Evolutionary conservation across 2,329 filamentous ascomycete genomes (phyloP).

Genomic region (Dendryphion nanum): DNA sequence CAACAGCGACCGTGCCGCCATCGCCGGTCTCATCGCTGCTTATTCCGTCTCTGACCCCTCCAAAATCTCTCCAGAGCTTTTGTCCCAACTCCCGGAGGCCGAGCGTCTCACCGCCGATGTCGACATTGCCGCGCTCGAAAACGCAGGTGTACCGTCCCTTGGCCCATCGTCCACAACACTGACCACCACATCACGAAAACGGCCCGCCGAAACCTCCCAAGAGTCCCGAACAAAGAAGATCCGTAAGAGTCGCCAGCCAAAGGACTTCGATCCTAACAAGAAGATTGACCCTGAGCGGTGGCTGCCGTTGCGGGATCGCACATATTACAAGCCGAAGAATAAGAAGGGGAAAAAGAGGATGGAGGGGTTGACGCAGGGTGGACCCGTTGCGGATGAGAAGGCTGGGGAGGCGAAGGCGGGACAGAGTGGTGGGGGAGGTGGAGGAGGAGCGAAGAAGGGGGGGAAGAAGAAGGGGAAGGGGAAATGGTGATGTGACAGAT

Average conservation of each 20-base stretch:
- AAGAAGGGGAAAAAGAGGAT: constrained; percentile 84
- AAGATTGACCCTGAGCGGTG: constrained; percentile 87
- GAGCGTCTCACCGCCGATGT: constrained; percentile 60
- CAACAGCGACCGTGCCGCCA: constrained; percentile 65
- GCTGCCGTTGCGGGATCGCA: constrained; percentile 86
- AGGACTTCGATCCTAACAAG: constrained; percentile 74
- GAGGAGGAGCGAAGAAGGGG: constrained; percentile 30
- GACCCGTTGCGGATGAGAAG: constrained; percentile 69
- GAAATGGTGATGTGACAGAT: too few species aligned
- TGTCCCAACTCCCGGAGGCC: constrained; percentile 60
- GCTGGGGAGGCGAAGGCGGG: constrained; percentile 33
- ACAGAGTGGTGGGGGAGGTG: constrained; percentile 30
- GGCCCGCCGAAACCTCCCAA: constrained; percentile 38
- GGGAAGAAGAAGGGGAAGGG: constrained; percentile 36
- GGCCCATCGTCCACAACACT: constrained; percentile 30
- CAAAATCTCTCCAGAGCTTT: constrained; percentile 53
- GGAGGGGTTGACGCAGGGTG: constrained; percentile 76
- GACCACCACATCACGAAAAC: constrained; percentile 40
- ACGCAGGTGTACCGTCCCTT: constrained; percentile 61
- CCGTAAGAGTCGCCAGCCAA: constrained; percentile 63
- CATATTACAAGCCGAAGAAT: constrained; percentile 84
- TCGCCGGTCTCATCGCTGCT: constrained; percentile 83
- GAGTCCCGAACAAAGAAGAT: constrained; percentile 58
- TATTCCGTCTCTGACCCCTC: constrained; percentile 63
- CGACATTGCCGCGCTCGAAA: constrained; percentile 62